Base-by-base conservation (phyloP, 495 filamentous ascomycete species). In the Xylaria scruposa region DNA sequence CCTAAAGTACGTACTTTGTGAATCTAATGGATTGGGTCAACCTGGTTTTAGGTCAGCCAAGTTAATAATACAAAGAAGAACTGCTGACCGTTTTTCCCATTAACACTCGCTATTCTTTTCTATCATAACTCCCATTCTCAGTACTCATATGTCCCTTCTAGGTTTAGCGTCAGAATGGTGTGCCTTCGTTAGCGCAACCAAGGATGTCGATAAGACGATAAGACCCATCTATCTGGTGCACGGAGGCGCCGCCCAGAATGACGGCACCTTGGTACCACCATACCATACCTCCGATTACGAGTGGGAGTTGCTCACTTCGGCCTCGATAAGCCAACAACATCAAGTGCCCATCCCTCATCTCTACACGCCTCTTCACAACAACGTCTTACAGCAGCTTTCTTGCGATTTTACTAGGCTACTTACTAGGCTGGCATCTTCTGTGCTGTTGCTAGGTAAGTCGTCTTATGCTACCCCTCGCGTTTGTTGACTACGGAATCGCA, bases 131-230 rank as follows among this genome's bases (percentile, higher is more conserved):
- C 29, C 3, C 29, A 31, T 47, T n/a, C 46, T 47, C 4, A n/a
- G 19, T 19, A 47, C 46, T 49, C 5, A 6, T n/a, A n/a, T 6
- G 33, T 36, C 17, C 56, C 17, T 4, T 40, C 42, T 62, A 62
- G 44, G 67, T 9, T 51, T 70, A 70, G 44, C 56, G 56, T 40
- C 5, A 1, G 4, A 1, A 31, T 68, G 21, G 53, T 51, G 66
- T 26, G 19, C 24, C 7, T 15, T 63, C 15, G 4, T 67, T 67
- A 29, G 53, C 36, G 67, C 56, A 15, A 51, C 40, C 31, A 5
- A 63, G 31, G 49, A 58, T 42, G 36, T 13, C 44, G 67, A 70
- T 70, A 70, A 70, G 26, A 21, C 58, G 68, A 70, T 70, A 70
- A 70, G 65, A 7, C 44, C 44, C 44, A 29, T 24, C 44, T 36